Percentiles rank a stretch among this genome's conserved stretches.
phyloP scores from a whole-genome alignment of 2,329 filamentous ascomycete genomes.

The Graphiopsis chlorocephala region DNA sequence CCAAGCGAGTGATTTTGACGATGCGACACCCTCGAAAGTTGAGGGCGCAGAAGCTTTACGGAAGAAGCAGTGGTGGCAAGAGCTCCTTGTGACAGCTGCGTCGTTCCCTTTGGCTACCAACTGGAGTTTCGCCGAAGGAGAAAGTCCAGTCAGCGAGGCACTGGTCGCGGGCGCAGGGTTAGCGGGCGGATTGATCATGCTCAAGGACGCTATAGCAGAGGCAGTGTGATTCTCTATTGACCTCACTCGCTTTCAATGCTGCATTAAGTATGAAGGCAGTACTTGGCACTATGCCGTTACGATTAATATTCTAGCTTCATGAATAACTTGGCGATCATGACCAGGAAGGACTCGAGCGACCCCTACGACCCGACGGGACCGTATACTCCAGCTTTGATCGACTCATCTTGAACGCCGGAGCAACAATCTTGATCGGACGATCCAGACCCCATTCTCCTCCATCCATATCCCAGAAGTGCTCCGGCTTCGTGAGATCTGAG shows the following conservation, averaged over 20 bases:
- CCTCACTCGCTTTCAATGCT: background rate
- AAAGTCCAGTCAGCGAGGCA: conserved; percentile 53
- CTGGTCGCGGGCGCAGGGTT: conserved; percentile 38
- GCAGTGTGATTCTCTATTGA: conserved; percentile 24
- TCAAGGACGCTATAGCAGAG: conserved; percentile 47
- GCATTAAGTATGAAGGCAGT: background rate
- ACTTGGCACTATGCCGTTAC: background rate
- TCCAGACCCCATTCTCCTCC: background rate
- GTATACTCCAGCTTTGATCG: background rate
- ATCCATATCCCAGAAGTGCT: conserved; percentile 6
- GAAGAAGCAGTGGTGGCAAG: conserved; percentile 58
- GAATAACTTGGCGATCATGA: background rate
- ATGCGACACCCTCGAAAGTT: background rate
- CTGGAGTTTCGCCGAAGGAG: conserved; percentile 72
- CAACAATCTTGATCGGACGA: background rate
- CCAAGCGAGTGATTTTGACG: conserved; percentile 36
- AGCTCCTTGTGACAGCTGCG: conserved; percentile 66
- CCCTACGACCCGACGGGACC: background rate
- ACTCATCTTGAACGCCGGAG: background rate
- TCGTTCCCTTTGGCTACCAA: conserved; percentile 83
- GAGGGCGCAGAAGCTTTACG: conserved; percentile 27
- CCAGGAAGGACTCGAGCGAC: background rate
- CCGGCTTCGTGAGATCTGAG: background rate
- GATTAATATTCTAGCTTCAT: background rate
- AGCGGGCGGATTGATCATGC: conserved; percentile 46